These are phyloP conservation scores for Coprinopsis strossmayeri DNA, from an alignment of 768 basidiomycete species.

Conservation along the genomic window DNA sequence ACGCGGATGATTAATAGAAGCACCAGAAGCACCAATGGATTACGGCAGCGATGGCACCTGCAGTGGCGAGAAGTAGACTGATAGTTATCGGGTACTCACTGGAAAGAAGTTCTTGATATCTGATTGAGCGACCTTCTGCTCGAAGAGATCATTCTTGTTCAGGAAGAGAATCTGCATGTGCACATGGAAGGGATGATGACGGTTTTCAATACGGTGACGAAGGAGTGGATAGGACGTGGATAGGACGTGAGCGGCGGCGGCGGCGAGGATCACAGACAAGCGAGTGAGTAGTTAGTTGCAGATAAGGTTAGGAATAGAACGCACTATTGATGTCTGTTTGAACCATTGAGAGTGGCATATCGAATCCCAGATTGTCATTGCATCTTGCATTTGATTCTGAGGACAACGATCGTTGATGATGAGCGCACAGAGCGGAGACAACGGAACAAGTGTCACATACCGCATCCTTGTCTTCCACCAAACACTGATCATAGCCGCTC, in stretches of 20 bases:
- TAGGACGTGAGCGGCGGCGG: too few relatives aligned
- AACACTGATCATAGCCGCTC: conserved; percentile 90
- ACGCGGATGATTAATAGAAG: too few relatives aligned
- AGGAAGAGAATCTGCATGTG: conserved; percentile 76
- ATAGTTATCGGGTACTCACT: neutral
- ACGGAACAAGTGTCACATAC: too few relatives aligned
- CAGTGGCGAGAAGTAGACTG: neutral
- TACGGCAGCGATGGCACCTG: too few relatives aligned
- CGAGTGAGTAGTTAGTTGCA: neutral
- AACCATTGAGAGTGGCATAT: conserved; percentile 99
- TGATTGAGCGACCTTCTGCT: conserved; percentile 72
- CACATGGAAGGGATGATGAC: too few relatives aligned
- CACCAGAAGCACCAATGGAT: too few relatives aligned
- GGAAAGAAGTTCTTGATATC: conserved; percentile 89
- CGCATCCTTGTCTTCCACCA: conserved; percentile 88
- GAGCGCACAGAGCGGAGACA: too few relatives aligned
- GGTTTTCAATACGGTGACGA: too few relatives aligned
- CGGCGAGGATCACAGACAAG: neutral
- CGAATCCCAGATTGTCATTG: conserved; percentile 97
- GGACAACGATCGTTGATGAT: too few relatives aligned
- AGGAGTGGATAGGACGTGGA: too few relatives aligned
- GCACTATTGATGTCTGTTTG: conserved; percentile 84
- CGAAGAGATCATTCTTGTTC: conserved; percentile 94
- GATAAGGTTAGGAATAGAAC: conserved; percentile 19
- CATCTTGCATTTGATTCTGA: conserved; percentile 99